Evolutionary conservation across 495 filamentous ascomycete species (phyloP).

Genomic region (Xylaria telfairii): DNA sequence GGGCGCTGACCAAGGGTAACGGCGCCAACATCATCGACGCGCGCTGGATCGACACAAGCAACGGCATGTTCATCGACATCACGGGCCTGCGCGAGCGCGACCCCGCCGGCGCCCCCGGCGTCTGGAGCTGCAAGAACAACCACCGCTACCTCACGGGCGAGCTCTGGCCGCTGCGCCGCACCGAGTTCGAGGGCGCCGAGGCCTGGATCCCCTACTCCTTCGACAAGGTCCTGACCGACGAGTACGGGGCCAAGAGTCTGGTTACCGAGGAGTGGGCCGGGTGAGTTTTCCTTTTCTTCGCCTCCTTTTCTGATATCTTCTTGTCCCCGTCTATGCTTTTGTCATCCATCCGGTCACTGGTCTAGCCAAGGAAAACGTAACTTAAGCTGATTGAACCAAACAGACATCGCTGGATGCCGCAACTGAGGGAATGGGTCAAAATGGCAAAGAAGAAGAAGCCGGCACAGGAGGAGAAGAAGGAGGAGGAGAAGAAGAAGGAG

Average conservation of each 20-base stretch:
- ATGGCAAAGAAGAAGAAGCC: conserved; percentile 31
- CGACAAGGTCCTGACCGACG: conserved; percentile 70
- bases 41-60: conserved; percentile 78
- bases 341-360: background rate
- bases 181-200: conserved; percentile 75
- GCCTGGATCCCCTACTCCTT: conserved; percentile 81
- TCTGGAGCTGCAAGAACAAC: conserved; percentile 85
- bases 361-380: background rate
- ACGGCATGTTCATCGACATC: conserved; percentile 86
- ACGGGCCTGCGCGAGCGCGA: conserved; percentile 79
- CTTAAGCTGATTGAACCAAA: conserved; percentile 23
- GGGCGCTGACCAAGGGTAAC: conserved; percentile 63
- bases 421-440: conserved; percentile 57
- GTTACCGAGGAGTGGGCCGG: conserved; percentile 67
- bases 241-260: conserved; percentile 74
- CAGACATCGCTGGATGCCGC: conserved; percentile 55
- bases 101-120: conserved; percentile 59
- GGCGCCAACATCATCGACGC: conserved; percentile 86
- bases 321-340: background rate
- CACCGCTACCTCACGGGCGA: conserved; percentile 73
- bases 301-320: background rate
- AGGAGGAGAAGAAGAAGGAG: conserved; percentile 7
- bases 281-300: conserved; percentile 47
- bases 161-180: conserved; percentile 80
- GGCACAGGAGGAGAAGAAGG: no score